Conservation (phyloP, 1,284 basidiomycete genomes). For the Sporisorium exsertum region DNA sequence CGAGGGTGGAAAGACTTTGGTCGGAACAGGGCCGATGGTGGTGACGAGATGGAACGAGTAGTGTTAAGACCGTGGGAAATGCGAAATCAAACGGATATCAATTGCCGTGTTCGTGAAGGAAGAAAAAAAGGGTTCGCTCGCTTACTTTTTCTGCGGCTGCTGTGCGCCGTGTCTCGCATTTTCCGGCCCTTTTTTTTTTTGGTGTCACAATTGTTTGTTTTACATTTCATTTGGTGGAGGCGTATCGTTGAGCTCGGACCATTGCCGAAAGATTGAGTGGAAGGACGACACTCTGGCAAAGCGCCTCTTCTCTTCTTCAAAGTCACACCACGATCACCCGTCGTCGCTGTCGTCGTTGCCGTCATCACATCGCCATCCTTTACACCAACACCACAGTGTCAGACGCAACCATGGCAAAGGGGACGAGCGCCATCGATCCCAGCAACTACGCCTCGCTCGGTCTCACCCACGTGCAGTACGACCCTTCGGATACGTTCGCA, state of each 20-base stretch:
- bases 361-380: neutral
- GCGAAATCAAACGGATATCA: neutral
- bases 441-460: conserved; percentile 56
- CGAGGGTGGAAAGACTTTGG: neutral
- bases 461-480: conserved; percentile 65
- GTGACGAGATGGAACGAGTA: neutral
- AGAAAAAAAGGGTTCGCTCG: conserved; percentile 3
- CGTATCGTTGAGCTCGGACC: conserved; percentile 19
- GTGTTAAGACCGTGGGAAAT: neutral
- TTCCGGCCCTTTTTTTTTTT: conserved; percentile 3
- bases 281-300: neutral
- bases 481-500: conserved; percentile 54
- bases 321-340: neutral
- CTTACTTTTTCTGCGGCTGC: neutral
- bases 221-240: conserved; percentile 2
- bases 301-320: neutral
- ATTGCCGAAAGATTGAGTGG: conserved; percentile 5
- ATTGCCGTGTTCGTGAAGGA: neutral
- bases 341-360: conserved; percentile 2
- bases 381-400: neutral
- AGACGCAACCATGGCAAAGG: conserved; percentile 24
- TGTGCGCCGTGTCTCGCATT: neutral
- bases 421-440: conserved; percentile 53
- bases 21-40: neutral
- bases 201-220: conserved; percentile 10